Conservation (phyloP, 139 green algal species). For the Chlorokybus atmophyticus region DNA sequence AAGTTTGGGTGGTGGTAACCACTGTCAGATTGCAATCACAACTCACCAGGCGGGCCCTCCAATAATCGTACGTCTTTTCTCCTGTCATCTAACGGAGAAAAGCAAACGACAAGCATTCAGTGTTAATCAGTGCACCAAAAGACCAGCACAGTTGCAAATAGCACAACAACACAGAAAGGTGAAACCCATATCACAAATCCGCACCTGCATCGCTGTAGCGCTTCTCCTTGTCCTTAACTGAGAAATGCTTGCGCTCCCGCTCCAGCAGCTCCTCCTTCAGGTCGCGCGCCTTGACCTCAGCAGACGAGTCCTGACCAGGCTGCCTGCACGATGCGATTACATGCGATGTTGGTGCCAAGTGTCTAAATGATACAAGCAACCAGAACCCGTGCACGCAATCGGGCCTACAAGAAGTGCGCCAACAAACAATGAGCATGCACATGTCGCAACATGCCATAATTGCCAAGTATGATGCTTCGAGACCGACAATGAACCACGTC, state of each 20-base stretch:
- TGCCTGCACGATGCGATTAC: constrained; percentile 1
- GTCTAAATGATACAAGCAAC: neutral
- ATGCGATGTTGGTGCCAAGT: neutral
- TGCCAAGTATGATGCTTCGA: too few species aligned
- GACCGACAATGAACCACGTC: too few species aligned
- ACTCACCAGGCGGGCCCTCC: constrained; percentile 3
- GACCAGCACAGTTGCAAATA: too few species aligned
- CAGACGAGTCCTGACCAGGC: constrained; percentile 6
- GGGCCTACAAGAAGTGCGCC: too few species aligned
- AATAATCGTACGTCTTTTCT: neutral
- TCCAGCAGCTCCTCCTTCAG: constrained; percentile 26
- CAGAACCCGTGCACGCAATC: too few species aligned
- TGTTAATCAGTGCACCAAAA: too few species aligned
- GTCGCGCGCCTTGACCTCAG: constrained; percentile 25
- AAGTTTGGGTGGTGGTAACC: too few species aligned
- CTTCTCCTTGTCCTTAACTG: constrained; percentile 8
- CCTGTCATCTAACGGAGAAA: neutral
- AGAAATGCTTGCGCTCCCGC: constrained; percentile 11
- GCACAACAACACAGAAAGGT: neutral
- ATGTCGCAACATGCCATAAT: too few species aligned
- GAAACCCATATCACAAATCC: neutral
- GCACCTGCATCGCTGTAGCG: neutral
- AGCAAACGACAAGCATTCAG: neutral
- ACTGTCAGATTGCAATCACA: neutral
- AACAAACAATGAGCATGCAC: too few species aligned